Conservation (phyloP, 345 rosid species). For the Eucalyptus urophylla region DNA sequence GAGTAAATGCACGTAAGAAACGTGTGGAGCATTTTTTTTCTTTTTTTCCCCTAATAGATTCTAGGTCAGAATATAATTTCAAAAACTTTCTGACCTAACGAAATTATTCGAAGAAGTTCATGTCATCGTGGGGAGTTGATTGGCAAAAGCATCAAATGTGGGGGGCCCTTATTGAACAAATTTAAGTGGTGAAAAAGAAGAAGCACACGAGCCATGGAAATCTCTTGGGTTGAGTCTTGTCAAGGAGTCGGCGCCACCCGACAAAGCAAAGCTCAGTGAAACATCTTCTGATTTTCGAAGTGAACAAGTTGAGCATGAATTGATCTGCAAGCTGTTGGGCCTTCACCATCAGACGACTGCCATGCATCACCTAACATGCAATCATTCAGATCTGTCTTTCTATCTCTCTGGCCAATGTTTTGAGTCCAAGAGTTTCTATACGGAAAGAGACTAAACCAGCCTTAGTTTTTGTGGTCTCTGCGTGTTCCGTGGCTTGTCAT, state of each 20-base stretch:
- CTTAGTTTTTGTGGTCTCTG: neutral
- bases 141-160: neutral
- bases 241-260: neutral
- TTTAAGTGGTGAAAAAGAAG: neutral
- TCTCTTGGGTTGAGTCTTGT: neutral
- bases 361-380: neutral
- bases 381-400: neutral
- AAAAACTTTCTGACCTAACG: neutral
- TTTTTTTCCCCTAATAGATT: neutral
- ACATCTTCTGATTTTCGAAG: neutral
- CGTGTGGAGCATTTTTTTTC: neutral
- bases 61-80: neutral
- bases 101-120: neutral
- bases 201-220: neutral
- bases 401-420: neutral
- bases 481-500: neutral
- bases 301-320: neutral
- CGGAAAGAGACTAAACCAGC: neutral
- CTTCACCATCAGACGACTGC: neutral
- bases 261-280: neutral
- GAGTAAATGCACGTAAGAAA: neutral
- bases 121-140: neutral
- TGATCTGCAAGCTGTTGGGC: neutral
- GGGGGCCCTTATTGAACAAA: neutral
- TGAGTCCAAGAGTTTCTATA: neutral